Base-by-base conservation (phyloP, 768 basidiomycete genomes). In the Austroboletus festivus region DNA sequence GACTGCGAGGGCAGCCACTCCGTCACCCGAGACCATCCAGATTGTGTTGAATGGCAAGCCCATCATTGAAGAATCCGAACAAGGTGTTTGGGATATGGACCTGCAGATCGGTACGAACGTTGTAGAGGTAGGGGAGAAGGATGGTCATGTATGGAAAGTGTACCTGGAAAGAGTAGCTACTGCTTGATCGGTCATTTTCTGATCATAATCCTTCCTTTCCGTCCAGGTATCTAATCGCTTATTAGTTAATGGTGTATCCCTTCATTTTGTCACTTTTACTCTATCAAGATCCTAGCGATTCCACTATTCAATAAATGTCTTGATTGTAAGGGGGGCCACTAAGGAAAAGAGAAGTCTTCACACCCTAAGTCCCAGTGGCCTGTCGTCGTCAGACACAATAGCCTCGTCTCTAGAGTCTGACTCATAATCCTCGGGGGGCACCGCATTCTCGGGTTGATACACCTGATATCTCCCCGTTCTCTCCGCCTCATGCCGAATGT, bases 51-150 rank as follows among this genome's bases (percentile, higher is more conserved):
- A 89, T 58, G 82, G 83, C 12, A 62, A 72, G 26, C 44, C 75
- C 4, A 66, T 81, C 18, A 69, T 73, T 23, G 74, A 74, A 46
- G 71, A 73, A 39, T 64, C 74, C 31, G 77, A 74, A 21, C 65
- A 70, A 16, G 77, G 78, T 1, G 67, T 75, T 44, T 91, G 89
- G 89, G 74, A 77, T 55, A 68, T 88, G 15, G 75, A 77, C 16
- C 66, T 89, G 16, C 72, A 78, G 1, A 61, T 71, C 4, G 89
- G 89, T 13, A 57, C 71, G 5, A 86, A 80, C 56, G 68, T 81
- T 16, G 63, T 92, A 23, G 89, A 91, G 63, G 68, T 92, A 21
- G 86, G 88, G 28, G 85, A 86, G 69, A 77, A 76, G 57, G 82
- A 79, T 28, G 85, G 85, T 10, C 63, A 81, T 55, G 64, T 79